Base-by-base conservation (phyloP, 495 filamentous ascomycete species). In the Thozetella sp. region DNA sequence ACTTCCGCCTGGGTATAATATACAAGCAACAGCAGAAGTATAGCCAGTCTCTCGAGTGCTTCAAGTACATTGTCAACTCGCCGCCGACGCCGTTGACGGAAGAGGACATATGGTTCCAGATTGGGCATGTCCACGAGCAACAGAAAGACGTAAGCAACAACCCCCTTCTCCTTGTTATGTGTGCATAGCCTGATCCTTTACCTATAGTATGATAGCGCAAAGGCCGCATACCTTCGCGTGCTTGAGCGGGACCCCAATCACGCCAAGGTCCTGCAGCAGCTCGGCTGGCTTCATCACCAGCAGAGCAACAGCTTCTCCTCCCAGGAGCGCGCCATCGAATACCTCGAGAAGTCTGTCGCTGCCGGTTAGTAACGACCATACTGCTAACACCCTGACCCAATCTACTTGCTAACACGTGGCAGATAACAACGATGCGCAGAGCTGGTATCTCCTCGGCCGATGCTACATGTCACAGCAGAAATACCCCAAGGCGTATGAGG, bases 391-490 rank as follows among this genome's bases (percentile, higher is more conserved):
- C 22, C 27, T 58, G 53, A 55, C 57, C 52, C 56, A 54, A 24
- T 46, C 62, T 56, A 69, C 55, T 53, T 57, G 45, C 70, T 75
- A 67, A 83, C 74, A 71, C 66, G 59, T 74, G 61, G 57, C 73
- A 96, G 95, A 99, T 64, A 91, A 95, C 71, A 89, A 77, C 61
- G 95, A 99, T 76, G 93, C 95, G 26, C 96, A 98, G 74, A 98
- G 94, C 78, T 99, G 95, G 95, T 99, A 99, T 72, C 84, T 99
- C 46, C 88, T 99, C 50, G 95, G 95, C 46, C 89, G 95, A 63
- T 99, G 95, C 77, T 99, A 99, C 81, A 99, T 99, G 95, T 96
- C 95, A 64, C 93, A 97, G 71, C 91, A 96, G 75, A 99, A 99
- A 70, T 98, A 97, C 71, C 95, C 96, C 59, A 99, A 98, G 72